A percentile compares a stretch with the other conserved stretches of the same genome.
These are phyloP conservation scores for Omphalea diandra DNA, from an alignment of 441 rosid species.

Conservation along the genomic window DNA sequence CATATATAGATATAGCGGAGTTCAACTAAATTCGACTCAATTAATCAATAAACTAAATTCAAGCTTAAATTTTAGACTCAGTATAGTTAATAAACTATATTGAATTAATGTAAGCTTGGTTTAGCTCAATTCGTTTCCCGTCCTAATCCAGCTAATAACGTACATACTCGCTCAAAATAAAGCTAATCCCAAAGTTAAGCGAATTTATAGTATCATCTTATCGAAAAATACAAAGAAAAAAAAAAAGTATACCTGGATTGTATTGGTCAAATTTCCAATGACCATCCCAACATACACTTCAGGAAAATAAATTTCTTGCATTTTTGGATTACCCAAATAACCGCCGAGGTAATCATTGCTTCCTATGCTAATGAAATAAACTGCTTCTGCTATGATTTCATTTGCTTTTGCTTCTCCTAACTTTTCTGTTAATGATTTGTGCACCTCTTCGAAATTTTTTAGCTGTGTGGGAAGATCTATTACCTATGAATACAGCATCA, in stretches of 20 bases:
- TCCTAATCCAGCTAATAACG: too few species aligned
- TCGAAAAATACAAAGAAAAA: too few species aligned
- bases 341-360: slow-evolving; percentile 60
- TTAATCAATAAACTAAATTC: too few species aligned
- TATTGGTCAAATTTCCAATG: slow-evolving; percentile 51
- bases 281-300: slow-evolving; percentile 45
- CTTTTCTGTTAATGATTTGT: slow-evolving; percentile 34
- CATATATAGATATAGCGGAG: too few species aligned
- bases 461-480: slow-evolving; percentile 45
- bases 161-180: too few species aligned
- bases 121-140: too few species aligned
- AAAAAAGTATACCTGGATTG: slow-evolving; percentile 38
- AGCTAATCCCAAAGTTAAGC: too few species aligned
- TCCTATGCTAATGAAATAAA: slow-evolving; percentile 53
- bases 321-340: slow-evolving; percentile 39
- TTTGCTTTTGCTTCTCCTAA: slow-evolving; percentile 33
- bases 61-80: too few species aligned
- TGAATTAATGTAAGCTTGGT: too few species aligned
- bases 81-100: too few species aligned
- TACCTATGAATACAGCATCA: slow-evolving; percentile 25
- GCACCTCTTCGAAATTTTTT: slow-evolving; percentile 35
- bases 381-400: slow-evolving; percentile 42
- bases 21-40: too few species aligned
- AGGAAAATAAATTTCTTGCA: slow-evolving; percentile 33
- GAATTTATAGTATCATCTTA: too few species aligned